Evolutionary conservation across 176 grass and related monocot species (phyloP), one percentile per base, ranked within the genome.

Genomic region (Poa annua): DNA sequence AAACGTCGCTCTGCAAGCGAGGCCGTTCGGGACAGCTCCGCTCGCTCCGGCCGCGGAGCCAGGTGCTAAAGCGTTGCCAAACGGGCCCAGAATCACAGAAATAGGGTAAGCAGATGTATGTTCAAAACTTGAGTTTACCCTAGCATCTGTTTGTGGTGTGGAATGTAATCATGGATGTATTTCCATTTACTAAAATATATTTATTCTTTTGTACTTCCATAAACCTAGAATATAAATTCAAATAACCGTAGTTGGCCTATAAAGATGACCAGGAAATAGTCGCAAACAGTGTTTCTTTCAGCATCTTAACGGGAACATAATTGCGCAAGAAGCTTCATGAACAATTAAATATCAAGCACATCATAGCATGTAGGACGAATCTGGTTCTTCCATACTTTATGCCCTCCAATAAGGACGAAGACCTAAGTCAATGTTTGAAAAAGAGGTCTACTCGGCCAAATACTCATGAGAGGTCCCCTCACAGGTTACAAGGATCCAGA

Each of bases 191-290:
- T 56, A 60, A 12, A 44, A 44, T 42, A 54, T 13, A 9, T 24
- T 25, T 54, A 19, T 55, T 77, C 77, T 22, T 38, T 25, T 66
- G 48, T 52, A 74, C 9, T 21, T 54, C 24, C 64, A 29, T 35
- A 81, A 14, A 36, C 34, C 24, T 67, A 76, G 19, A 55, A 84
- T 55, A 24, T 65, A 44, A 33, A 79, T 65, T 36, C 65, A 57
- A 88, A 88, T 34, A 7, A 20, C 47, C 0, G 4, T 26, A 79
- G 44, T n/a, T 57, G 35, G 48, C n/a, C 35, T 33, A 85, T 32
- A 56, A 2, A 45, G 11, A 32, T 22, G 66, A 48, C 76, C 41
- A 66, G 32, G 5, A 66, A 35, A 17, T 54, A n/a, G 33, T 34
- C 61, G 54, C 38, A 75, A 12, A 20, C 17, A 21, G 13, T 71